Percentiles rank a stretch among this genome's conserved stretches.
Evolutionary conservation across 2,329 filamentous ascomycete species (phyloP).

Genomic region (Elsinoe perseae): DNA sequence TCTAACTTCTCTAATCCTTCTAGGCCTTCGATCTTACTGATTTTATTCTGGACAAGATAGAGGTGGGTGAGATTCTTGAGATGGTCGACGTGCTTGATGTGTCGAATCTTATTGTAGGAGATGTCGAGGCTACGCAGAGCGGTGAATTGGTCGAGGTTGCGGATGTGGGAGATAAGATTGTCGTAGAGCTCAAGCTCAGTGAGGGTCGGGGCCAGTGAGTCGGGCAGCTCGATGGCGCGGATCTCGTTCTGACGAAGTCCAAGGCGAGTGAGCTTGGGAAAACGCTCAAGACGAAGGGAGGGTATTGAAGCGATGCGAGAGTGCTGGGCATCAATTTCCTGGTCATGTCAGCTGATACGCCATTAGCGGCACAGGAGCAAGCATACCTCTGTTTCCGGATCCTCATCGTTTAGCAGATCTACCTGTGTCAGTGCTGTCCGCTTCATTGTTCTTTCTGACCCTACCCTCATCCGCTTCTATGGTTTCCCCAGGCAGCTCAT

Average conservation of each 20-base stretch:
- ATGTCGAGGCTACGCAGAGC: constrained; percentile 76
- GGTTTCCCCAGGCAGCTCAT: constrained; percentile 60
- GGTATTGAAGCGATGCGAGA: constrained; percentile 72
- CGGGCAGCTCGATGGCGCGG: constrained; percentile 67
- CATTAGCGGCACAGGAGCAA: constrained; percentile 43
- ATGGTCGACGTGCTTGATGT: constrained; percentile 82
- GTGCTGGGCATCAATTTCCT: constrained; percentile 88
- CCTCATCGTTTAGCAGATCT: constrained; percentile 54
- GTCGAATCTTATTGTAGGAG: constrained; percentile 98
- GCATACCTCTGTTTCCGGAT: constrained; percentile 43
- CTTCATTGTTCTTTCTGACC: constrained; percentile 14
- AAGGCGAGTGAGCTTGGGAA: constrained; percentile 60
- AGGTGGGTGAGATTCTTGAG: constrained; percentile 72
- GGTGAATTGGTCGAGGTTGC: constrained; percentile 68
- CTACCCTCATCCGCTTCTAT: constrained; percentile 76
- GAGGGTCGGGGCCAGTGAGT: constrained; percentile 56
- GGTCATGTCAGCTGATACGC: constrained; percentile 36
- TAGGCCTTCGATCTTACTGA: constrained; percentile 76
- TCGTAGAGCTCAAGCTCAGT: constrained; percentile 92
- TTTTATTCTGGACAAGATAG: constrained; percentile 93
- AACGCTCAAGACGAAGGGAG: constrained; percentile 73
- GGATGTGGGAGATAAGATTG: constrained; percentile 83
- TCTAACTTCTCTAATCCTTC: constrained; percentile 65
- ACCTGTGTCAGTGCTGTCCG: constrained; percentile 18
- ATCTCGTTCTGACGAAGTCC: constrained; percentile 93